Conservation (phyloP, 768 basidiomycete species). For the Tricholoma sp. region DNA sequence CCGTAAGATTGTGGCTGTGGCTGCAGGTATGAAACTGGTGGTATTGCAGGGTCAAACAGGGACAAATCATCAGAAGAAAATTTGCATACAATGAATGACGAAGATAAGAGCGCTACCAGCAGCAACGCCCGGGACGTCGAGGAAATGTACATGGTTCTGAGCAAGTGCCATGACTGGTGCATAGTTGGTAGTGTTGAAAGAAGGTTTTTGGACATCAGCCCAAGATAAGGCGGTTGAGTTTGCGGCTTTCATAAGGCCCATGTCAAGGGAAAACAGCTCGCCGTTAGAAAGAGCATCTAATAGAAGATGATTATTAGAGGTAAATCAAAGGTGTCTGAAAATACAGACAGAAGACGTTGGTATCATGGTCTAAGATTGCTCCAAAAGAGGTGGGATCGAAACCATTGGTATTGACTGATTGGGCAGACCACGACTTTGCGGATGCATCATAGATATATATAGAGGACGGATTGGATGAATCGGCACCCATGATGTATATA, state of each 20-base stretch:
- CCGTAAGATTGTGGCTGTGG: constrained; percentile 62
- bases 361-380: constrained; percentile 90
- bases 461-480: constrained; percentile 59
- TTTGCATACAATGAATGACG: constrained; percentile 76
- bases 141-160: constrained; percentile 83
- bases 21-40: constrained; percentile 76
- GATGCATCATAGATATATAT: constrained; percentile 80
- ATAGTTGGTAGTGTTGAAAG: constrained; percentile 52
- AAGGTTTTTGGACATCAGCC: constrained; percentile 53
- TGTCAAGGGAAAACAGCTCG: constrained; percentile 65
- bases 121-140: constrained; percentile 61
- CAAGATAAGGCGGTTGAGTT: constrained; percentile 56
- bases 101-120: constrained; percentile 75
- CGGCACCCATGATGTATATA: constrained; percentile 79
- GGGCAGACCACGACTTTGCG: constrained; percentile 74
- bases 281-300: constrained; percentile 65
- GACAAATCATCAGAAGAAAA: background rate
- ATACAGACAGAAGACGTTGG: constrained; percentile 77
- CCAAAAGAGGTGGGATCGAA: constrained; percentile 63
- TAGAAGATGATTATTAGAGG: background rate
- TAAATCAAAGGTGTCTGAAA: background rate
- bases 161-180: constrained; percentile 76
- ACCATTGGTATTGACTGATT: constrained; percentile 45
- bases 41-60: background rate
- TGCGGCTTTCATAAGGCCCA: constrained; percentile 60